Base-by-base conservation (phyloP, 345 rosid genomes). In the Salix caprea region DNA sequence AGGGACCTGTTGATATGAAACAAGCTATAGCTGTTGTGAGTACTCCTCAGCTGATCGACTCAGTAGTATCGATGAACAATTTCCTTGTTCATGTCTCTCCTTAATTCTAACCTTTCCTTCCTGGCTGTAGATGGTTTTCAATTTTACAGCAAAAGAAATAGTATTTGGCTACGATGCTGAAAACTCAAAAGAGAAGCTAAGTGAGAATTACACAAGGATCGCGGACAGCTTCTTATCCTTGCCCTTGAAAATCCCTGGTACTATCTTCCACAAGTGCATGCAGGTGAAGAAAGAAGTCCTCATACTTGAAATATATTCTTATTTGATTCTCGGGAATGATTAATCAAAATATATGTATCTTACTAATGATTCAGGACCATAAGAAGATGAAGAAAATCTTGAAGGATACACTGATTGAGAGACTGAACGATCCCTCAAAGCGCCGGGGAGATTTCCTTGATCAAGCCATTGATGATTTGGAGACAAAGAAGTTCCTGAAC, bases 191-290 rank as follows among this genome's bases (percentile, higher is more conserved):
- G 7, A 67, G 34, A 68, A 79, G 46, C 21, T 81, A 23, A 76
- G 76, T 5, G 82, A 81, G 11, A 74, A 30, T 26, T 84, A 46
- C 71, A 60, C 24, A 2, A 21, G 46, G 15, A 11, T 86, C 7
- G 2, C 42, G 2, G 2, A 32, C 15, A 71, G 78, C 11, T 70
- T 79, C 26, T 23, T 81, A 74, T 81, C 86, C 65, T 64, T 85
- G 19, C 86, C 88, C 7, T 14, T 79, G 66, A 81, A 86, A 39
- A 52, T 83, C 18, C 86, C 83, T 8, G 86, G 85, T 37, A 86
- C 88, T 2, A 52, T 74, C 2, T 81, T 74, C 65, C 66, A 86
- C 61, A 84, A 75, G 46, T 84, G 89, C 76, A 69, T 86, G 46
- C 76, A 84, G 84, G 87, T 84, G 75, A 72, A 1, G 0, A 6